Base-by-base conservation (phyloP, 2,329 filamentous ascomycete genomes). In the Sphaerulina populicola region DNA sequence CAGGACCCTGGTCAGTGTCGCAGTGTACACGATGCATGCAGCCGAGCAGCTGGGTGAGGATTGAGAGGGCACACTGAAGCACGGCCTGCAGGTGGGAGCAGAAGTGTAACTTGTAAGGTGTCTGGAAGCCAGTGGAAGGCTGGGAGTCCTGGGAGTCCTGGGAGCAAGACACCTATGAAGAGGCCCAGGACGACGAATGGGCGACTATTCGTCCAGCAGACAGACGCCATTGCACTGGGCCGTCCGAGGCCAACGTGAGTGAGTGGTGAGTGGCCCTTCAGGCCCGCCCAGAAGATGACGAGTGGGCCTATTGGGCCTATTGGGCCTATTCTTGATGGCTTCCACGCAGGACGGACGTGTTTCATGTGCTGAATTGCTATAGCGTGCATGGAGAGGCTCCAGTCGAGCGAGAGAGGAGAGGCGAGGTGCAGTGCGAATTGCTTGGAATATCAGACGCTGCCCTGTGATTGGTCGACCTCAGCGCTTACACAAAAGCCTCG, bases 1-100 rank as follows among this genome's bases (percentile, higher is more conserved):
- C 55, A 53, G 52, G 39, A 57, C 52, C 52, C 57, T 43, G 51
- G 51, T 49, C 39, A 47, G 49, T 49, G 57, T 51, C 58, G 60
- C 58, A 59, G 51, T 33, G 51, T 33, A 53, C 52, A 47, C 54
- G 57, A 68, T 70, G 70, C 70, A 72, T 68, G 68, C 67, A 71
- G 65, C 68, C 68, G 69, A 64, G 64, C 58, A 59, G 11, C 57
- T 62, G 60, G 50, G 47, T 21, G 41, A 39, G 31, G 31, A 12
- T 30, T 30, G 35, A 42, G 41, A 44, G 42, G 29, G 30, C 42
- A 35, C 42, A 35, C 42, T 31, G 30, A 35, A 49, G 15, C 49
- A 44, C 42, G 43, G 50, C 44, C 57, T 60, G 61, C 60, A 64
- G 58, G 55, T 43, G 45, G 51, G 47, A 38, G 51, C 54, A 56